Base-by-base conservation (phyloP, 2,329 filamentous ascomycete genomes). In the Byssochlamys sp. region DNA sequence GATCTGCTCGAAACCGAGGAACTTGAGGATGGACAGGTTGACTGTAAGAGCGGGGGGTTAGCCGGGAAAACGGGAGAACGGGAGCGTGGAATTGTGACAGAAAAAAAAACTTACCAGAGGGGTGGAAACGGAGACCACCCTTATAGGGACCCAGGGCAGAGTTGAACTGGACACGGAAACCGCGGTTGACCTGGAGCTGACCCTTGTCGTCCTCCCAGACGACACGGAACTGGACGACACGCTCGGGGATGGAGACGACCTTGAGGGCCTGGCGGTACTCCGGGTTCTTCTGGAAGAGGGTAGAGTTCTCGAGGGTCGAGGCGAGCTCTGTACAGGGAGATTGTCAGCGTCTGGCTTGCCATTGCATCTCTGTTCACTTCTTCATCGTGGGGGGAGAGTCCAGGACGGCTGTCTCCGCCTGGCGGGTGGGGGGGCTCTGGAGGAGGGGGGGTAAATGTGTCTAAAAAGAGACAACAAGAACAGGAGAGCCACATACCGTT, bases 121-220 rank as follows among this genome's bases (percentile, higher is more conserved):
- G 94, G 77, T 99, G 94, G 77, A 99, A 90, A 67, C 94, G 84
- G 66, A 97, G 86, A 73, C 94, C 94, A 65, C 94, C 94, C 84
- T 97, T 97, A 87, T 96, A 97, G 55, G 94, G 94, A 58, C 94
- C 94, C 25, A 97, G 86, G 52, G 92, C 91, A 53, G 89, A 95
- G 86, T 97, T 99, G 86, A 95, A 97, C 79, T 97, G 94, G 53
- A 99, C 92, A 69, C 94, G 89, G 83, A 88, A 96, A 66, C 91
- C 94, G 64, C 89, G 87, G 85, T 96, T 96, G 78, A 96, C 87
- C 78, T 95, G 89, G 68, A 91, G 81, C 73, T 89, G 72, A 77
- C 89, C 88, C 76, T 90, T 86, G 82, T 97, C 94, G 75, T 96
- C 86, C 77, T 96, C 91, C 94, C 94, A 97, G 72, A 89, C 85